Conservation (phyloP, 371 early-diverging fungal species). For the Sporodiniella umbellata region DNA sequence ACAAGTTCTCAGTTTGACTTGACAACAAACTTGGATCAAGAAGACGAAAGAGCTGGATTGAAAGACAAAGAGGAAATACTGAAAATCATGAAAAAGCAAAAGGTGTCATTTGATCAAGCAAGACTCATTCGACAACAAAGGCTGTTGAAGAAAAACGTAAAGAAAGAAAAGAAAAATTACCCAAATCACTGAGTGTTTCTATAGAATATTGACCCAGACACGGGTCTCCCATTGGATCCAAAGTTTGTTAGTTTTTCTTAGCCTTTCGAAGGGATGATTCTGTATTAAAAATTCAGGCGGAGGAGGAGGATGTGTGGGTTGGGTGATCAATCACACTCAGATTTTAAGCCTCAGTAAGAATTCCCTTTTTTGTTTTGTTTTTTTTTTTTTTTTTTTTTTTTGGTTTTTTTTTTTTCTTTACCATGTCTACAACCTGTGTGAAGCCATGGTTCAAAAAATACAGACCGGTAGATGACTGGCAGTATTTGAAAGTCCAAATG, state of each 20-base stretch:
- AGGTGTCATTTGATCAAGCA: slow-evolving; percentile 78
- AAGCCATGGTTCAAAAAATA: slow-evolving; percentile 25
- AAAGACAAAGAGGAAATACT: slow-evolving; percentile 70
- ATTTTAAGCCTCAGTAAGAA: too few relatives aligned
- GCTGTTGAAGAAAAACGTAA: slow-evolving; percentile 63
- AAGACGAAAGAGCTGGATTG: slow-evolving; percentile 72
- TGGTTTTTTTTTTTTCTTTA: background rate
- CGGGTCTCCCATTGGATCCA: slow-evolving; percentile 78
- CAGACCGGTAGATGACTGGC: slow-evolving; percentile 28
- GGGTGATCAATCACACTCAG: too few relatives aligned
- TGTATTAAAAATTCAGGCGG: too few relatives aligned
- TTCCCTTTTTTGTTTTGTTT: too few relatives aligned
- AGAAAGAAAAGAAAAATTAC: slow-evolving; percentile 1
- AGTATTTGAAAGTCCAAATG: slow-evolving; percentile 41
- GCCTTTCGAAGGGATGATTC: background rate
- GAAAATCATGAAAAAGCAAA: slow-evolving; percentile 71
- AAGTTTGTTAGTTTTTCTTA: slow-evolving; percentile 53
- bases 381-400: slow-evolving; percentile 26
- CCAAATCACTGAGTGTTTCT: too few relatives aligned
- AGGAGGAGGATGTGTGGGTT: too few relatives aligned
- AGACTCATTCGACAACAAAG: slow-evolving; percentile 73
- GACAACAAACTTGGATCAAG: slow-evolving; percentile 57
- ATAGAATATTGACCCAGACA: slow-evolving; percentile 72
- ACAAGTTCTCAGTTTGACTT: slow-evolving; percentile 72
- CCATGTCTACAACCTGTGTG: slow-evolving; percentile 6